Conservation (phyloP, 1,139 yeast genomes). For the Scheffersomyces insectosa region DNA sequence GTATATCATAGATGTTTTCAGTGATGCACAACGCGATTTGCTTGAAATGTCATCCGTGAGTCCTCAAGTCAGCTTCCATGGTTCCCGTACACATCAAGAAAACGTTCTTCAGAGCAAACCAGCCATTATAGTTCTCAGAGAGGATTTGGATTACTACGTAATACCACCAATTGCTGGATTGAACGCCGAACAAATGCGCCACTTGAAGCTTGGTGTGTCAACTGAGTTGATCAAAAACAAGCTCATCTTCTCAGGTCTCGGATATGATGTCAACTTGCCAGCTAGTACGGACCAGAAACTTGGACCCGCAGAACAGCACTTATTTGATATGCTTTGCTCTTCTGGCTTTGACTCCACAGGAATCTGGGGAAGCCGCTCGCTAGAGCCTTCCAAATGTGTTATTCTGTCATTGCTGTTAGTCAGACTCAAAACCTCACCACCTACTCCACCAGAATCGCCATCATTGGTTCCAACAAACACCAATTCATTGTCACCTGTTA, state of each 20-base stretch:
- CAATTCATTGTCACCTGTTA: constrained; percentile 22
- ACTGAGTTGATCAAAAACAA: constrained; percentile 50
- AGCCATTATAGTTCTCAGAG: constrained; percentile 87
- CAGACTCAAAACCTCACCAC: constrained; percentile 41
- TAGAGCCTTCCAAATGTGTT: constrained; percentile 85
- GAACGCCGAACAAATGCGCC: constrained; percentile 53
- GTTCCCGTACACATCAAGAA: constrained; percentile 24
- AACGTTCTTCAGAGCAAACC: constrained; percentile 77
- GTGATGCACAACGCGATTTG: constrained; percentile 45
- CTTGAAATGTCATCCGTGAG: constrained; percentile 26
- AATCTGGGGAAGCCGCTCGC: constrained; percentile 83
- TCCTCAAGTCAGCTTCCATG: constrained; percentile 21
- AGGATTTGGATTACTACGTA: constrained; percentile 91
- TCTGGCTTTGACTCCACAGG: constrained; percentile 77
- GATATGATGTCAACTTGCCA: constrained; percentile 31
- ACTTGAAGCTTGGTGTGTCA: constrained; percentile 69
- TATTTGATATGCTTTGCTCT: constrained; percentile 91
- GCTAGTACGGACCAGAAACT: constrained; percentile 45
- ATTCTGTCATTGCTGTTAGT: constrained; percentile 83
- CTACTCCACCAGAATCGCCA: constrained; percentile 53
- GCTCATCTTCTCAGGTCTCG: constrained; percentile 75
- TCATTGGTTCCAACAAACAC: constrained; percentile 34
- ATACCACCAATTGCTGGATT: constrained; percentile 69
- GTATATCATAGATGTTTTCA: constrained; percentile 71
- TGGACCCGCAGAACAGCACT: constrained; percentile 93